Percentiles rank a stretch among this genome's conserved stretches.
phyloP scores from a whole-genome alignment of 495 filamentous ascomycete species.

The Schizothecium vesticola region DNA sequence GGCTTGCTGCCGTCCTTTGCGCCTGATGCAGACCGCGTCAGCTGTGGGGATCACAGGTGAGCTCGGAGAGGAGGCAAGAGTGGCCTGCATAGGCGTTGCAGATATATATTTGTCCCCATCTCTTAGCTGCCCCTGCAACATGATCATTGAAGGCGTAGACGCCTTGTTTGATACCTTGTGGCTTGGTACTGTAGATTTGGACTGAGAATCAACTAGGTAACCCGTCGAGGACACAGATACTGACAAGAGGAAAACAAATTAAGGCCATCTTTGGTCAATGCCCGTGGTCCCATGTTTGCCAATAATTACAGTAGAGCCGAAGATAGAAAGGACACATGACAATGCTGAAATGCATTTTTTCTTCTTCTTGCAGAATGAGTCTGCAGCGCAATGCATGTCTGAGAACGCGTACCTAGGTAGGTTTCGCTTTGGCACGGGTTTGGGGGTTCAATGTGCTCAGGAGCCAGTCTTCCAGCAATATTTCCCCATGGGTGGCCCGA shows the following conservation, averaged over 20 bases:
- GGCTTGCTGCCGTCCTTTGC: not conserved
- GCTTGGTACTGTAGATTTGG: not conserved
- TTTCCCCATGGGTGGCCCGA: conserved; percentile 13
- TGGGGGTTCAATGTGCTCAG: too few relatives aligned
- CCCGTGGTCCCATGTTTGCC: not conserved
- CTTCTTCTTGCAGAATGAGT: not conserved
- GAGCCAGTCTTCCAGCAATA: not conserved
- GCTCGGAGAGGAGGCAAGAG: not conserved
- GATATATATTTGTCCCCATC: not conserved
- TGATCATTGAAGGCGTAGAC: not conserved
- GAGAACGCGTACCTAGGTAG: too few relatives aligned
- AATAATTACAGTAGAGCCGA: not conserved
- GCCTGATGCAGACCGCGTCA: not conserved
- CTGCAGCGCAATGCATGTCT: not conserved
- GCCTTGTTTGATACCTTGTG: not conserved
- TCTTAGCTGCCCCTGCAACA: not conserved
- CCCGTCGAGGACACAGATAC: not conserved
- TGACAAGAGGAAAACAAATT: not conserved
- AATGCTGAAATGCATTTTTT: not conserved
- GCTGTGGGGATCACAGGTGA: not conserved
- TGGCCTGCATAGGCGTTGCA: not conserved
- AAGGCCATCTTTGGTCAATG: not conserved
- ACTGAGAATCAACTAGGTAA: not conserved
- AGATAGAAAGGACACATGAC: not conserved
- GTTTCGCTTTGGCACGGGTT: too few relatives aligned